Percentiles rank a stretch among this genome's conserved stretches.
Conservation (phyloP, 192 early-diverging fungal genomes). For the Linnemannia elongata region DNA sequence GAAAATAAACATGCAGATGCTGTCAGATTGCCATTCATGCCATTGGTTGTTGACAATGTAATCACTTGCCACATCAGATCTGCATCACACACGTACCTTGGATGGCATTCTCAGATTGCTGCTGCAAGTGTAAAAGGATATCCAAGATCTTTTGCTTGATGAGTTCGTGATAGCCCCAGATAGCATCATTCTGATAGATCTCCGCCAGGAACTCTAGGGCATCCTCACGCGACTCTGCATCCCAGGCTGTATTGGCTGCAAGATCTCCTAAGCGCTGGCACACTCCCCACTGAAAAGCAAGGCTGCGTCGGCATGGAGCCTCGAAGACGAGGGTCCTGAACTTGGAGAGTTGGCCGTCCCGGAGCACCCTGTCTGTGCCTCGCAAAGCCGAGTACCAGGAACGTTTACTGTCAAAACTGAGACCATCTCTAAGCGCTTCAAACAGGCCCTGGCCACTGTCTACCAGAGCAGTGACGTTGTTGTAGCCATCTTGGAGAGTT, state of each 20-base stretch:
- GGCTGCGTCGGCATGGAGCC: conserved; percentile 11
- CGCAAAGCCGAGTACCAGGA: conserved; percentile 31
- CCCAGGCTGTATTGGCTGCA: background rate
- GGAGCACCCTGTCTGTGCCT: background rate
- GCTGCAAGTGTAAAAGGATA: background rate
- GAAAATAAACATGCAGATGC: no score
- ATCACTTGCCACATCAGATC: no score
- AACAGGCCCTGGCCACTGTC: conserved; percentile 15
- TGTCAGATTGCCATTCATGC: no score
- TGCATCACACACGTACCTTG: no score
- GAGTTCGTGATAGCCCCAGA: background rate
- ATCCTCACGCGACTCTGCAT: background rate
- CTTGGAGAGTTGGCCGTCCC: conserved; percentile 9
- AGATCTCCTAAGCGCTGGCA: conserved; percentile 9
- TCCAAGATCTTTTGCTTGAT: background rate
- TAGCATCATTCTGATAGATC: background rate
- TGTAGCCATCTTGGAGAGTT: background rate
- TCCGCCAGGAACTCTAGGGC: background rate
- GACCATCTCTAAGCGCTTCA: background rate
- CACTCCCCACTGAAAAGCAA: conserved; percentile 20
- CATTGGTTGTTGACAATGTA: no score
- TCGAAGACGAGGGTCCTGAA: conserved; percentile 1
- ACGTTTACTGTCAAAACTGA: conserved; percentile 4
- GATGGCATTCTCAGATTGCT: no score
- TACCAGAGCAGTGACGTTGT: background rate